Base-by-base conservation (phyloP, 306 rosid genomes). In the Calophaca sinica region DNA sequence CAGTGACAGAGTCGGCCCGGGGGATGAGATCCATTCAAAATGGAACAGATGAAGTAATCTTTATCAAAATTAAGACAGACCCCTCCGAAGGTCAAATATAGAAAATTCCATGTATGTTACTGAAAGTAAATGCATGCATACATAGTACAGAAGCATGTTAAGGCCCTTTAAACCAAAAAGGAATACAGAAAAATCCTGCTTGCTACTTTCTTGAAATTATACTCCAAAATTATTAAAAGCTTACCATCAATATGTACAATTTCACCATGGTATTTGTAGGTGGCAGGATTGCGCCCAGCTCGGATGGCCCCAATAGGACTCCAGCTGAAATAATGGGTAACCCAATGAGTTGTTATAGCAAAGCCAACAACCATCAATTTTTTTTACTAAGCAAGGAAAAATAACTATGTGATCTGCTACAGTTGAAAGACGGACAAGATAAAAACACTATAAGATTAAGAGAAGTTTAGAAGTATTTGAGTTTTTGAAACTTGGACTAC, bases 291-390 rank as follows among this genome's bases (percentile, higher is more conserved):
- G 52, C 88, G 68, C 52, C 99, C 99, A 67, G 88, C 76, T 86
- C 93, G 90, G 83, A 94, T 88, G 80, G 99, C 97, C 78, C 93
- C 99, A 20, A 91, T 85, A 73, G 97, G 99, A 81, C 39, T 91
- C 99, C 97, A 94, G 81, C 99, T 94, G 89, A 80, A 79, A 89
- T 15, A 67, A 62, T 70, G 48, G 71, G 68, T 50, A 73, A 74
- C 14, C 11, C 9, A 72, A 80, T 84, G 48, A 84, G 84, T 74
- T 70, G 3, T 74, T 60, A 28, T 9, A 48, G 42, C 66, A 13
- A 62, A 4, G 6, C 7, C 31, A 67, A 58, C 35, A 46, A 61
- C 26, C 42, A 66, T 77, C 20, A 64, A 68, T 2, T 58, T 68
- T 12, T 55, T 1, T 32, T 6, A 49, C 29, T 26, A 42, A 9